phyloP scores from a whole-genome alignment of 176 grass and related monocot genomes.

The Musa beccarii region DNA sequence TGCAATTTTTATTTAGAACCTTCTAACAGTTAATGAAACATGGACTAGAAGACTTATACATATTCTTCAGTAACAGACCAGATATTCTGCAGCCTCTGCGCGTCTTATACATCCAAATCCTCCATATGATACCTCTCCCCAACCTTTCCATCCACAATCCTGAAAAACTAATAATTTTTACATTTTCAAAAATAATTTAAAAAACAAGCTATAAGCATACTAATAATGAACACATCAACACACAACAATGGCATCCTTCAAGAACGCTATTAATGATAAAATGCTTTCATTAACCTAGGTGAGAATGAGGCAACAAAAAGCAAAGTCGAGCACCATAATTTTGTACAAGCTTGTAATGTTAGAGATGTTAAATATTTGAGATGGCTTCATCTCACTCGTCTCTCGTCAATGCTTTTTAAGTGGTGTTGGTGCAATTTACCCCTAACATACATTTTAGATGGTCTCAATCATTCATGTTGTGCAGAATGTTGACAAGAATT shows the following conservation, averaged over 20 bases:
- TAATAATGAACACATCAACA: background rate
- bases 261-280: background rate
- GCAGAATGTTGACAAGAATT: no score
- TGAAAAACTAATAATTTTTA: slow-evolving; percentile 12
- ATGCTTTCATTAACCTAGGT: background rate
- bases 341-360: background rate
- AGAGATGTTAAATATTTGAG: background rate
- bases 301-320: background rate
- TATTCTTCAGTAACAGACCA: slow-evolving; percentile 36
- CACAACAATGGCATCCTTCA: background rate
- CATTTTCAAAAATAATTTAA: background rate
- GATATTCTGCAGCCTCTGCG: slow-evolving; percentile 77
- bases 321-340: background rate
- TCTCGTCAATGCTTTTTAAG: background rate
- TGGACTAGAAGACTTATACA: background rate
- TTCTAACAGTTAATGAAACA: background rate
- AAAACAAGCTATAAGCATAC: background rate
- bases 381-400: background rate
- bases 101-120: slow-evolving; percentile 62
- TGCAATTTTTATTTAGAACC: background rate
- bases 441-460: no score
- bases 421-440: no score
- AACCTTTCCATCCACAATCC: slow-evolving; percentile 88
- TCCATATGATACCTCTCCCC: slow-evolving; percentile 95
- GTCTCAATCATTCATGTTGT: no score